Base-by-base conservation (phyloP, 2,329 filamentous ascomycete genomes). In the Penicillium occitanis region DNA sequence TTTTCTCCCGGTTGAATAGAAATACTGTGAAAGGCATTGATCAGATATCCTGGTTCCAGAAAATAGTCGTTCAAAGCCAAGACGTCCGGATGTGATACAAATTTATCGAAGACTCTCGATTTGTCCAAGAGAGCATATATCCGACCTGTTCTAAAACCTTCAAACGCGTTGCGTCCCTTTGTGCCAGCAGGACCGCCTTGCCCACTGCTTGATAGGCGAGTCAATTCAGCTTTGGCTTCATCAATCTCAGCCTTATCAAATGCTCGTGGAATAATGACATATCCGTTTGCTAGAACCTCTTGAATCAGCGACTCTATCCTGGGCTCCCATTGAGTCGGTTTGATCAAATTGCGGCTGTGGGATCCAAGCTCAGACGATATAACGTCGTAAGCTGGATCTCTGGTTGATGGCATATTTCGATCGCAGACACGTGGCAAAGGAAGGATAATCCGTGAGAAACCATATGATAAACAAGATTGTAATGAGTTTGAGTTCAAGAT, bases 81-180 rank as follows among this genome's bases (percentile, higher is more conserved):
- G 17, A 61, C 42, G 17, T 61, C 59, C 28, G 59, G 40, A 13
- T 61, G 59, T 13, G 42, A n/a, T 42, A 61, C 28, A 28, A 61
- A 61, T 61, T 61, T 61, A 37, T 61, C 59, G n/a, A 61, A 61
- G 11, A 61, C 13, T 28, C 59, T 61, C 2, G 59, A 61, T 17
- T 61, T 61, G 17, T 61, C 42, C 28, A 61, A 61, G 6, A 61
- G 59, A 17, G 59, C 17, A 50, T 61, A 61, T 61, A 61, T 50
- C 40, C 59, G 42, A 5, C 59, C 42, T 22, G 59, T 61, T 17
- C 35, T 37, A 2, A 28, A 28, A 5, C 59, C 59, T 25, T 61
- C 59, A 61, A 61, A 61, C 2, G 59, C 42, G 17, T 61, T 61
- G 5, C 59, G 42, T 28, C 59, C 59, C 14, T 35, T 50, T 14